Percentiles rank a stretch among this genome's conserved stretches.
These are phyloP conservation scores for Lactifluus piperatus DNA, from an alignment of 768 basidiomycete species.

Conservation along the genomic window DNA sequence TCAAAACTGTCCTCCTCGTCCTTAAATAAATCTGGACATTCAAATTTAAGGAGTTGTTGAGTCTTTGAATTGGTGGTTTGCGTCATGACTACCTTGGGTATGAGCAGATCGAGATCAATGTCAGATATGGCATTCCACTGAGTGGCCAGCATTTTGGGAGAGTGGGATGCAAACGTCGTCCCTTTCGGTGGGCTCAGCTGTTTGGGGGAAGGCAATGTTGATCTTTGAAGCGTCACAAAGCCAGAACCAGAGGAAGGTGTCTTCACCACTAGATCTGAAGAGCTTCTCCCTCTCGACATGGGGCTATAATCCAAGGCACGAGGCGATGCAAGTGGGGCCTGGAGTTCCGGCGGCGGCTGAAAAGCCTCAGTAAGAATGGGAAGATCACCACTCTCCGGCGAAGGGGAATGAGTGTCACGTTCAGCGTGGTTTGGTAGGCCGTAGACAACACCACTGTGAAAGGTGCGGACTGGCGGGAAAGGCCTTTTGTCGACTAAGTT, in stretches of 20 bases:
- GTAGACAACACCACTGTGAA: not conserved
- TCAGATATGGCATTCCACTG: not conserved
- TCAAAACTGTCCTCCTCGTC: not conserved
- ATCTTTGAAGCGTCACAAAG: not conserved
- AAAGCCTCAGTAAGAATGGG: not conserved
- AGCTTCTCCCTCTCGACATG: not conserved
- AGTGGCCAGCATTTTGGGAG: not conserved
- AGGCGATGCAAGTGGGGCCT: not conserved
- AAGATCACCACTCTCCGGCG: not conserved
- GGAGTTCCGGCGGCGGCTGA: not conserved
- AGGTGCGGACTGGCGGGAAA: not conserved
- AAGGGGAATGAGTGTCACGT: not conserved
- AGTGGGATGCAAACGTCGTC: not conserved
- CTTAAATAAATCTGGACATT: constrained; percentile 6
- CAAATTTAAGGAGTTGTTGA: not conserved
- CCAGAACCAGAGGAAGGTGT: not conserved
- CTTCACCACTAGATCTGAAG: not conserved
- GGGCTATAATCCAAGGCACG: not conserved
- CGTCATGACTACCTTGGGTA: not conserved
- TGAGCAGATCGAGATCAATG: not conserved
- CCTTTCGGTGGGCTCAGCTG: not conserved
- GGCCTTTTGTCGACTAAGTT: not conserved
- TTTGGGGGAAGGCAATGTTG: not conserved
- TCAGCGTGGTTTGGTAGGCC: not conserved
- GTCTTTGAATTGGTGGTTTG: not conserved